Evolutionary conservation across 768 basidiomycete species (phyloP), one percentile per base, ranked within the genome.

Genomic region (Macrocybe gigantea): DNA sequence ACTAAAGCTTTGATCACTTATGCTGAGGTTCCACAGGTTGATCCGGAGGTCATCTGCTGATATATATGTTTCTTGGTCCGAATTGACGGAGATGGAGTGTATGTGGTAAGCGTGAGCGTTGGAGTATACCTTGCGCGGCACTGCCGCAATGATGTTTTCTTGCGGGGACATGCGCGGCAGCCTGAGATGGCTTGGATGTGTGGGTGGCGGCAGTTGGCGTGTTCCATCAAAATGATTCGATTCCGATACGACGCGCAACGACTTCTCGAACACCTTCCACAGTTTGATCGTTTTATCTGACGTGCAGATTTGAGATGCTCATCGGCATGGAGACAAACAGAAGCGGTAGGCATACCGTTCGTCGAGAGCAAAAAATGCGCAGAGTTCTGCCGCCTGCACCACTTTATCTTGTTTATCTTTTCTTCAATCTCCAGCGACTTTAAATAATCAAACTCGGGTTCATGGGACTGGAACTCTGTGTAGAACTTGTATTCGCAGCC

Each of bases 371-470:
- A 71, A 69, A 99, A 98, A 69, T 99, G 96, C 39, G 96, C 94
- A 40, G 89, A 78, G 65, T 98, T 98, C 72, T 96, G 93, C 55
- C 96, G 82, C 74, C 85, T 93, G 77, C 94, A 97, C 96, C 96
- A 99, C 67, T 93, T 92, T 81, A 99, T 99, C 82, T 96, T 91
- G 77, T 99, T 99, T 77, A 99, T 99, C 86, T 99, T 99, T 80
- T 99, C 96, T 71, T 99, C 96, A 69, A 99, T 99, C 79, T 99
- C 96, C 57, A 99, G 77, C 15, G 93, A 96, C 78, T 99, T 99
- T 63, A 99, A 84, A 68, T 99, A 99, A 74, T 99, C 96, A 67
- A 99, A 99, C 67, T 99, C 96, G 47, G 96, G 96, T 67, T 99
- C 96, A 66, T 99, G 96, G 40, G 92, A 94, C 77, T 99, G 96